phyloP scores from a whole-genome alignment of 352 stramenopile genomes.

The Stramenopiles sp. region DNA sequence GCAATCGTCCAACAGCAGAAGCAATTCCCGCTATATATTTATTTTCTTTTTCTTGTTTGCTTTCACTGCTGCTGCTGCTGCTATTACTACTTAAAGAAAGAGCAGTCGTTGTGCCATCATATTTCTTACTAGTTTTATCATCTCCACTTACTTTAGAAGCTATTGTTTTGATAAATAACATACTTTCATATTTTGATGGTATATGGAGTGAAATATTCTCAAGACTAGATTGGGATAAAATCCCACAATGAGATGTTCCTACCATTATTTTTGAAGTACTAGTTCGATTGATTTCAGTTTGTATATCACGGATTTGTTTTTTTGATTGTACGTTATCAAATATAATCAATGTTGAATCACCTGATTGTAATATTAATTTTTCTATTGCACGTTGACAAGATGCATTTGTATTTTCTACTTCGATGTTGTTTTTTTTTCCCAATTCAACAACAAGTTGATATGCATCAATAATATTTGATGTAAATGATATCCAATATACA shows the following conservation, averaged over 20 bases:
- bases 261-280: background rate
- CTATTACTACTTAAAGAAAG: too few species aligned
- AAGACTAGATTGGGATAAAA: background rate
- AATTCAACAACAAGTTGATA: background rate
- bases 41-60: background rate
- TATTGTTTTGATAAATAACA: background rate
- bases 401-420: background rate
- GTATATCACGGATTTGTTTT: background rate
- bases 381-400: background rate
- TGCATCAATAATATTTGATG: background rate
- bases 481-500: background rate
- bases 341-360: background rate
- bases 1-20: background rate
- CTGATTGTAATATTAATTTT: background rate
- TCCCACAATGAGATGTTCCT: background rate
- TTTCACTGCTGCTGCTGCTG: too few species aligned
- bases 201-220: background rate
- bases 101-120: background rate
- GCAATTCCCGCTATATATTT: background rate
- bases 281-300: background rate
- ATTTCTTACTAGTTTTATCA: background rate
- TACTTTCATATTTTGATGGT: background rate
- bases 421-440: background rate
- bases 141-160: background rate
- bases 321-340: background rate